These are phyloP conservation scores for Fusarium brachygibbosum DNA, from an alignment of 2,329 filamentous ascomycete genomes.

Conservation along the genomic window DNA sequence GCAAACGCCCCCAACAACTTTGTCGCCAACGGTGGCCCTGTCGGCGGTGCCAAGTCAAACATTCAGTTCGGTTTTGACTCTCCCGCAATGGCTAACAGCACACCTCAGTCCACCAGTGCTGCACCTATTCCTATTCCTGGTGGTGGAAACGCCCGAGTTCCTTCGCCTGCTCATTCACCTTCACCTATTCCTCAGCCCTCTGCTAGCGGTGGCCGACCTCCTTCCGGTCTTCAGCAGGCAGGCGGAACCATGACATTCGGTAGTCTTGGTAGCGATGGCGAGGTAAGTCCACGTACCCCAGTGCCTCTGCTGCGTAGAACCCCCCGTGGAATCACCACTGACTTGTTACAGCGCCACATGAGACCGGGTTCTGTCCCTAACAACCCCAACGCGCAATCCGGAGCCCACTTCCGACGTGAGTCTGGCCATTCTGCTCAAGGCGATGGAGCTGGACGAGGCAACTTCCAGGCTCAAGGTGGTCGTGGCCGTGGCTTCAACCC, in stretches of 20 bases:
- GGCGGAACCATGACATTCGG: slow-evolving; percentile 82
- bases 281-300: slow-evolving; percentile 66
- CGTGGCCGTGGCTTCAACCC: slow-evolving; percentile 66
- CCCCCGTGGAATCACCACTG: slow-evolving; percentile 10
- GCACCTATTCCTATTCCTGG: slow-evolving; percentile 74
- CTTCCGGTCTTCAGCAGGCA: slow-evolving; percentile 78
- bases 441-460: slow-evolving; percentile 67
- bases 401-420: slow-evolving; percentile 82
- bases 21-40: slow-evolving; percentile 79
- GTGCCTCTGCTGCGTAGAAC: background rate
- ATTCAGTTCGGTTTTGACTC: slow-evolving; percentile 90
- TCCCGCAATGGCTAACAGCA: slow-evolving; percentile 75
- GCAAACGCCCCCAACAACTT: slow-evolving; percentile 82
- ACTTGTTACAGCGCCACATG: slow-evolving; percentile 71
- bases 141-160: slow-evolving; percentile 75
- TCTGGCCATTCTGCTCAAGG: slow-evolving; percentile 84
- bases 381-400: slow-evolving; percentile 73
- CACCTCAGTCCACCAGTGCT: slow-evolving; percentile 69
- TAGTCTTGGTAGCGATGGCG: slow-evolving; percentile 83
- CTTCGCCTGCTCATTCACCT: slow-evolving; percentile 88
- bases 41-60: slow-evolving; percentile 69
- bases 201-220: slow-evolving; percentile 86
- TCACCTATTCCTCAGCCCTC: slow-evolving; percentile 93
- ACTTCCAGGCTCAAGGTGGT: slow-evolving; percentile 62
- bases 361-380: slow-evolving; percentile 75